Percentiles rank a stretch among this genome's conserved stretches.
Conservation (phyloP, 2,329 filamentous ascomycete genomes). For the Penicillium concentricum region DNA sequence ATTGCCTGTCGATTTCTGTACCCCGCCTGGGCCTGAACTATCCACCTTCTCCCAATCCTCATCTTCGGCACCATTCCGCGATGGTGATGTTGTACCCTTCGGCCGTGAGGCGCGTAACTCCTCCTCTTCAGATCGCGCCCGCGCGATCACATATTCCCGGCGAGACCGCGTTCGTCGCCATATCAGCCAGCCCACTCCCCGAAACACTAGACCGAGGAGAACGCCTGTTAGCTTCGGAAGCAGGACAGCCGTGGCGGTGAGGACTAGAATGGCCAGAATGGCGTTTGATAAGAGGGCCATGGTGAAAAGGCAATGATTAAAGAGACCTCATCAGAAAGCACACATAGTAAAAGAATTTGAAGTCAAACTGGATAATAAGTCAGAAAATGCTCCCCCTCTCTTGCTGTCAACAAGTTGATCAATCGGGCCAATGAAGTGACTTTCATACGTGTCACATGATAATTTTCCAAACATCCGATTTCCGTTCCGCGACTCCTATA, state of each 20-base stretch:
- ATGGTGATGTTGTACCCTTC: conserved; percentile 23
- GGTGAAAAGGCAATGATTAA: conserved; percentile 13
- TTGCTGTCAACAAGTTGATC: conserved; percentile 24
- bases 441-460: conserved; percentile 26
- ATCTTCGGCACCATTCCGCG: conserved; percentile 46
- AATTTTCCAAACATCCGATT: not conserved
- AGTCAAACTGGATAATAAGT: conserved; percentile 2
- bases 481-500: conserved; percentile 5
- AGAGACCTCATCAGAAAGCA: conserved; percentile 15
- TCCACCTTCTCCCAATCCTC: conserved; percentile 72
- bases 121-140: conserved; percentile 47
- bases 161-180: conserved; percentile 63
- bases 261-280: conserved; percentile 32
- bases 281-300: conserved; percentile 38
- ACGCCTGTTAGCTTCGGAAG: conserved; percentile 36
- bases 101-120: conserved; percentile 28
- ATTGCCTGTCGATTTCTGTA: conserved; percentile 44
- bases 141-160: conserved; percentile 53
- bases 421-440: conserved; percentile 12
- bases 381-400: conserved; percentile 6
- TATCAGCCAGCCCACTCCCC: conserved; percentile 59
- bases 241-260: conserved; percentile 34
- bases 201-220: conserved; percentile 37
- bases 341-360: conserved; percentile 20
- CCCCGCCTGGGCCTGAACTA: conserved; percentile 49